phyloP scores from a whole-genome alignment of 306 rosid genomes.

The Glycine tomentella region DNA sequence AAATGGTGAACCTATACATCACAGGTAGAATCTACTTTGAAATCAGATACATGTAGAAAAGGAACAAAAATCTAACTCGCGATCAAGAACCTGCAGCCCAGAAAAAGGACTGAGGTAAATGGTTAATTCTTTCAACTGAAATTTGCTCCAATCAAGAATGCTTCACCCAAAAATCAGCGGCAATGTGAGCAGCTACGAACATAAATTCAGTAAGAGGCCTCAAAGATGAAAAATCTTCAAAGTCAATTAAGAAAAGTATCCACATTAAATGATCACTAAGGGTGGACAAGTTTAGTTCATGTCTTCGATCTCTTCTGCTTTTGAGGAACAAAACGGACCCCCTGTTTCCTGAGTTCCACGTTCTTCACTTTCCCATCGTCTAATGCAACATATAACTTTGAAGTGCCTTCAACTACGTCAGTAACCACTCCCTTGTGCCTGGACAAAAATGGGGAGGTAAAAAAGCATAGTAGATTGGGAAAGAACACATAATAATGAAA shows the following conservation, averaged over 20 bases:
- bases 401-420: slow-evolving; percentile 68
- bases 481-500: slow-evolving; percentile 25
- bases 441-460: slow-evolving; percentile 39
- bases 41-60: slow-evolving; percentile 41
- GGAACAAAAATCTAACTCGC: slow-evolving; percentile 21
- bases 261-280: slow-evolving; percentile 27
- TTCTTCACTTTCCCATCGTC: slow-evolving; percentile 75
- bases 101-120: slow-evolving; percentile 1
- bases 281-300: slow-evolving; percentile 30
- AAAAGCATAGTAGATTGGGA: background rate
- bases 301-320: slow-evolving; percentile 74
- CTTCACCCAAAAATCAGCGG: slow-evolving; percentile 47
- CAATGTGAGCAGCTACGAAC: slow-evolving; percentile 35
- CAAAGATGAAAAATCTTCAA: slow-evolving; percentile 44
- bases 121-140: slow-evolving; percentile 41
- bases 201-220: slow-evolving; percentile 43
- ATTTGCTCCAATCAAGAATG: slow-evolving; percentile 42
- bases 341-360: slow-evolving; percentile 85
- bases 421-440: slow-evolving; percentile 94
- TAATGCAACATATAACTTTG: slow-evolving; percentile 70
- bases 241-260: slow-evolving; percentile 46
- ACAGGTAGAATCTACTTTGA: slow-evolving; percentile 48
- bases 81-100: slow-evolving; percentile 38
- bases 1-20: slow-evolving; percentile 49
- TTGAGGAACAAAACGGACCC: slow-evolving; percentile 83